Evolutionary conservation across 257 asterid species (phyloP), one percentile per base, ranked within the genome.

Genomic region (Solanum clarkiae): DNA sequence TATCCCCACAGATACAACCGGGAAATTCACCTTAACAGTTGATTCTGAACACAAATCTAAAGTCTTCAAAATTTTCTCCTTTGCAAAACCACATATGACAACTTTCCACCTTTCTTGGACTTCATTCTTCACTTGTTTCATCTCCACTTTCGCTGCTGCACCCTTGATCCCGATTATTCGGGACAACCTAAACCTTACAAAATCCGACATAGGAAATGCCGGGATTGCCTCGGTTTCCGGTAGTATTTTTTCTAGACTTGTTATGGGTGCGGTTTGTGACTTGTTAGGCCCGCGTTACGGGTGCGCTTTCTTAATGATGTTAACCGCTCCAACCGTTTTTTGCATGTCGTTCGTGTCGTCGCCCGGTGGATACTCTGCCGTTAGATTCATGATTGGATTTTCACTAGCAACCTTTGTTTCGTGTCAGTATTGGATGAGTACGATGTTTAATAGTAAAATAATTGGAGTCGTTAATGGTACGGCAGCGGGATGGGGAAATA

Each of bases 401-500:
- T 93, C 96, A 0, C 85, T 91, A 56, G 94, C 96, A 1, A 92
- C 95, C 4, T 92, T 92, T 42, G 95, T 92, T 1, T 91, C 95
- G 26, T 91, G 94, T 80, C 95, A 91, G 66, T 92, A 84, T 55
- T 92, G 95, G 94, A 92, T 89, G 91, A 92, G 95, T 42, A 90
- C 90, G 1, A 91, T 92, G 93, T 92, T 91, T 22, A 91, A 86
- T 36, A 87, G 94, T 5, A 89, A 63, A 74, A 91, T 91, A 14
- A 90, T 92, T 1, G 96, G 96, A 79, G 51, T 88, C 15, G 94
- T 91, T 42, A 93, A 93, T 29, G 96, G 93, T 8, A 87, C 92
- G 5, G 93, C 96, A 1, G 92, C 92, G 0, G 96, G 94, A 20
- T 93, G 96, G 94, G 96, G 93, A 66, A 91, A 93, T 56, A 90